Percentiles rank a stretch among this genome's conserved stretches.
Conservation (phyloP, 2,329 filamentous ascomycete species). For the Sporothrix protearum region DNA sequence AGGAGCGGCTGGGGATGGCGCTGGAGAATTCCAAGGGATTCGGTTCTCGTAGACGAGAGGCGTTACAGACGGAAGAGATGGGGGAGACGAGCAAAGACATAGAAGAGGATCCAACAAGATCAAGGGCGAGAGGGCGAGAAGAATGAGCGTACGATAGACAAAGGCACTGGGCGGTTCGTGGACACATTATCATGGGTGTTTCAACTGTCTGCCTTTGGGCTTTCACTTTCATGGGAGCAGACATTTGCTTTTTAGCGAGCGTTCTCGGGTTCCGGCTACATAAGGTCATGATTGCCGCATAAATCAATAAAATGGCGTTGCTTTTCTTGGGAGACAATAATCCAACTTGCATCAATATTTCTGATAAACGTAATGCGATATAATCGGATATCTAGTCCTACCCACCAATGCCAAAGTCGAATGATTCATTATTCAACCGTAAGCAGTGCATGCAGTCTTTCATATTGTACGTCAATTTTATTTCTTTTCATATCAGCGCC, state of each 20-base stretch:
- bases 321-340: background rate
- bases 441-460: background rate
- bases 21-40: conserved; percentile 87
- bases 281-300: background rate
- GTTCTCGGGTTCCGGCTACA: background rate
- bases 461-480: conserved; percentile 2
- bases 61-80: background rate
- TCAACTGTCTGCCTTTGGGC: background rate
- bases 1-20: conserved; percentile 75
- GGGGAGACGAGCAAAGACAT: too few species aligned
- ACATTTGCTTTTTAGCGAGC: background rate
- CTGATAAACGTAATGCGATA: background rate
- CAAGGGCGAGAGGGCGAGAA: background rate
- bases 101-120: too few species aligned
- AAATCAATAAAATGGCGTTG: background rate
- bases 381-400: too few species aligned
- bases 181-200: background rate
- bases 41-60: conserved; percentile 57
- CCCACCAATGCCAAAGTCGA: background rate
- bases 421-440: background rate
- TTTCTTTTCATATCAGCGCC: background rate
- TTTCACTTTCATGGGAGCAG: background rate
- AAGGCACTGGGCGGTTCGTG: background rate
- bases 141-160: background rate
- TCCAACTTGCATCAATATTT: background rate